Evolutionary conservation across 176 grass and related monocot species (phyloP).

Genomic region (Lolium perenne): DNA sequence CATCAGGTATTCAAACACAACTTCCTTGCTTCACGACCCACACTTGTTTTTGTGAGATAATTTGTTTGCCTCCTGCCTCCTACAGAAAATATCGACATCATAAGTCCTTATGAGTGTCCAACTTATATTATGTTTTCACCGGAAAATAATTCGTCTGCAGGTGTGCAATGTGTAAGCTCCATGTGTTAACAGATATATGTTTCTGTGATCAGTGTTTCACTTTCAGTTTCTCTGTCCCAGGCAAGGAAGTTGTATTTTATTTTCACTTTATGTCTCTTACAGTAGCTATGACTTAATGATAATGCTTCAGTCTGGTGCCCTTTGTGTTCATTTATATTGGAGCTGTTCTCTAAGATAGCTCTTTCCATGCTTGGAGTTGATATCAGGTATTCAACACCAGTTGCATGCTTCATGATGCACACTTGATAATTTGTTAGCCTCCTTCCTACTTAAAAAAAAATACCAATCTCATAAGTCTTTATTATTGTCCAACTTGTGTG

Average conservation of each 20-base stretch:
- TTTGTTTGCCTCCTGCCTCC: constrained; percentile 10
- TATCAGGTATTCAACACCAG: not conserved
- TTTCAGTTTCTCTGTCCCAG: constrained; percentile 20
- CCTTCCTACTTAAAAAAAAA: not conserved
- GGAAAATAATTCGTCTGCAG: constrained; percentile 17
- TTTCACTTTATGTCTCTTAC: not conserved
- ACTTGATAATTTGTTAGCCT: not conserved
- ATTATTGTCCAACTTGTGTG: constrained; percentile 2
- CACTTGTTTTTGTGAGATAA: constrained; percentile 7
- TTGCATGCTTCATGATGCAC: not conserved
- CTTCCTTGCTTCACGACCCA: constrained; percentile 32
- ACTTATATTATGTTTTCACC: constrained; percentile 24
- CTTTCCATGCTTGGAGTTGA: constrained; percentile 33
- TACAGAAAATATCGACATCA: not conserved
- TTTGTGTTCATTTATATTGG: constrained; percentile 11
- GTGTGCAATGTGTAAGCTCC: constrained; percentile 19
- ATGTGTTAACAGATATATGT: constrained; percentile 7
- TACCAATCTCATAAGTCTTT: not conserved
- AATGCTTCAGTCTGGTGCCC: constrained; percentile 14
- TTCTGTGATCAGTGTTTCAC: constrained; percentile 18
- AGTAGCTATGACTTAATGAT: not conserved
- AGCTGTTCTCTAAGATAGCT: constrained; percentile 3
- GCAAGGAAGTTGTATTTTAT: constrained; percentile 1
- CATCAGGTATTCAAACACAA: constrained; percentile 64
- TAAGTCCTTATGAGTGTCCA: not conserved